Base-by-base conservation (phyloP, 345 rosid species). In the Eucalyptus cloeziana region DNA sequence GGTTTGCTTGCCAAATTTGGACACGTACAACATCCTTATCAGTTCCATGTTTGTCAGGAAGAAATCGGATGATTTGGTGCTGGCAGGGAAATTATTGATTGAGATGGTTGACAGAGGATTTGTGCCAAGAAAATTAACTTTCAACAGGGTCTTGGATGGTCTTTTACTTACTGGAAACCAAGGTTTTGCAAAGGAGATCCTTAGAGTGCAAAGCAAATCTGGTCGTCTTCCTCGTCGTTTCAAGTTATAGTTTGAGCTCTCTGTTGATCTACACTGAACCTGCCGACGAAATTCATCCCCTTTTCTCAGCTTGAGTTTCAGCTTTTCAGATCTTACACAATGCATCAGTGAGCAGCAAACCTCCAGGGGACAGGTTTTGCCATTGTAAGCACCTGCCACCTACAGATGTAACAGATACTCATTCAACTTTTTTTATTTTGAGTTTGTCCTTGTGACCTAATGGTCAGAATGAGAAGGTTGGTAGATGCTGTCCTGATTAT, bases 21-120 rank as follows among this genome's bases (percentile, higher is more conserved):
- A 97, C 91, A 97, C 99, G 0, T 96, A 97, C 87, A 96, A 97
- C 89, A 86, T 96, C 33, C 90, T 96, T 89, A 95, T 96, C n/a
- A 93, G 93, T 87, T 92, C 96, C n/a, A 97, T 97, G 98, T 97
- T 97, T 93, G 95, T 94, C 88, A 94, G 98, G 91, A 97, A 96
- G 94, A 96, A 86, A 91, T 90, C 96, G 1, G 95, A 94, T 85
- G 98, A 97, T 92, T 89, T 96, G 92, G 45, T 96, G 89, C 92
- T 95, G 81, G 99, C 99, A 47, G 99, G 99, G 89, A 95, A 94
- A 87, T 90, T 96, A 87, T 92, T 96, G 91, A 89, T 96, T 91
- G 97, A 97, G 93, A 97, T 97, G 99, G 95, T 96, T 91, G 99
- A 94, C 91, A 94, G 99, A 92, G 97, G 99, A 87, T 97, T 96